A percentile compares a stretch with the other conserved stretches of the same genome.
Conservation (phyloP, 2,329 filamentous ascomycete species). For the Pseudogymnoascus pannorum region DNA sequence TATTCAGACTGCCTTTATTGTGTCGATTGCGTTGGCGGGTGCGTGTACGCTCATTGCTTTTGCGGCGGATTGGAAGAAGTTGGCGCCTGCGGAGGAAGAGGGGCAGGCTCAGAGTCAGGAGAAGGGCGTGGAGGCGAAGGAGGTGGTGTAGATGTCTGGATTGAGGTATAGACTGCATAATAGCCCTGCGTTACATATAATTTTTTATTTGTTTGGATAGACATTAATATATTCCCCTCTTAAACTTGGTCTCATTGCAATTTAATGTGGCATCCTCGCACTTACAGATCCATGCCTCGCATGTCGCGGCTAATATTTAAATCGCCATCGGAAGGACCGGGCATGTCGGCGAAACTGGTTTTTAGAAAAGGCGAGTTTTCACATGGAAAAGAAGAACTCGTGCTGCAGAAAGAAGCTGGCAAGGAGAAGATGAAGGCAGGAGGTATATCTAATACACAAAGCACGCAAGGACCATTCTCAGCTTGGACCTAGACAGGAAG, state of each 20-base stretch:
- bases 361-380: too few relatives aligned
- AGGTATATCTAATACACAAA: not conserved
- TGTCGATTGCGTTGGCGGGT: slow-evolving; percentile 24
- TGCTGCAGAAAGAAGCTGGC: not conserved
- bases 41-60: not conserved
- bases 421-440: not conserved
- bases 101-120: not conserved
- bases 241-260: not conserved
- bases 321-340: too few relatives aligned
- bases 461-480: not conserved
- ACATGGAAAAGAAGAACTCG: too few relatives aligned
- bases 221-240: not conserved
- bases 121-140: not conserved
- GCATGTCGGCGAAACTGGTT: too few relatives aligned
- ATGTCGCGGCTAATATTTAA: too few relatives aligned
- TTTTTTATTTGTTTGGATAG: not conserved
- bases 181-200: not conserved
- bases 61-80: not conserved
- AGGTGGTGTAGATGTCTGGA: not conserved
- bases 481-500: not conserved
- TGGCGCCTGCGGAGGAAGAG: not conserved
- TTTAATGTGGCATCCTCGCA: not conserved
- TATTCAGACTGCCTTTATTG: slow-evolving; percentile 22
- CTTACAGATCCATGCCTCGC: too few relatives aligned
- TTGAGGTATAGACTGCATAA: not conserved